Evolutionary conservation across 164 flowering plant species (phyloP), one percentile per base, ranked within the genome.

Genomic region (Aristolochia contorta): DNA sequence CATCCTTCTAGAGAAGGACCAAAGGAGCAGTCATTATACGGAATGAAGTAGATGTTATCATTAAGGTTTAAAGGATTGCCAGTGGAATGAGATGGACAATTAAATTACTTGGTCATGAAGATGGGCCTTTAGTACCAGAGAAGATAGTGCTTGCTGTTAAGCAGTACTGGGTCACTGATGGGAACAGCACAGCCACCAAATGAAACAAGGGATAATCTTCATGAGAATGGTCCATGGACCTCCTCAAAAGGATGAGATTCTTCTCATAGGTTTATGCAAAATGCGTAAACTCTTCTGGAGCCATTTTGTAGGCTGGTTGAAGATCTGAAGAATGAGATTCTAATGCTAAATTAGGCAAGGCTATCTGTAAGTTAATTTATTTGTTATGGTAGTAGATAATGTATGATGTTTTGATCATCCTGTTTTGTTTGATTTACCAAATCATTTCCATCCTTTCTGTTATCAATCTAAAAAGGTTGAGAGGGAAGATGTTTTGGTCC

Each of bases 1-100:
- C 77, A 84, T 91, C 70, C 86, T 91, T 66, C 57, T 87, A 55
- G 97, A 87, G 81, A 91, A 87, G 95, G 97, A 91, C 64, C 71
- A 96, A 91, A 74, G 97, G 97, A 8, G 89, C 97, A 30, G 83
- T 91, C 20, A 86, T 91, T 66, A 65, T 91, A 75, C 86, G 97
- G 0, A 96, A 91, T 49, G 85, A 87, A 63, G 89, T 86, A 10
- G 91, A 87, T 66, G 79, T 69, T 58, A 59, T 91, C 22, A 74
- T 81, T 32, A 84, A 80, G 78, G 88, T 91, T 64, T 78, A 78
- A 79, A 83, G 72, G 69, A 72, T 83, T 14, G 77, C 67, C 0
- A 74, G 65, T 59, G 93, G 91, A 12, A 86, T 87, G 91, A 84
- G 89, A 55, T 91, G 96, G 96, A 79, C 78, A 53, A 67, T 80